Base-by-base conservation (phyloP, 1,284 basidiomycete genomes). In the Thecaphora thlaspeos region DNA sequence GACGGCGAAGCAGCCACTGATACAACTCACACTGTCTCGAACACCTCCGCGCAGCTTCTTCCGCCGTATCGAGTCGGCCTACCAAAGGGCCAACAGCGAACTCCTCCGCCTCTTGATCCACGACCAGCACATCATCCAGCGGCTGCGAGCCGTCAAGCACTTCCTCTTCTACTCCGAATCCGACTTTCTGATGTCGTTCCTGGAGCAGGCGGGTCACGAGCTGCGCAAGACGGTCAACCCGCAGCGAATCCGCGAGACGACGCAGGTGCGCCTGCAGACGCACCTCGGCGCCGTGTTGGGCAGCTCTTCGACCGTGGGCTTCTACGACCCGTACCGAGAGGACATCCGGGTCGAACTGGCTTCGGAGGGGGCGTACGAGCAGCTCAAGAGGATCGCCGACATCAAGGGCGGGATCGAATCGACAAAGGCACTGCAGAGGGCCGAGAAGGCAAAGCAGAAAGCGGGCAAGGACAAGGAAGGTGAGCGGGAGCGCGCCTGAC, bases 391-490 rank as follows among this genome's bases (percentile, higher is more conserved):
- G 22, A 75, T 77, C 39, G 74, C 72, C 15, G 75, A 76, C 50
- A 76, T 71, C 28, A 75, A 75, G 43, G 75, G 75, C n/a, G 72
- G 71, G 1, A 64, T 75, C 30, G 75, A 76, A 39, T 63, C 70
- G 3, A 73, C 75, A 34, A 70, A 70, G 55, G 42, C 43, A 12
- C 42, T 52, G 26, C 38, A 47, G 41, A 40, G 36, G 18, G 43
- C 51, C 34, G 48, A 48, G 42, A 49, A 50, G 47, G 46, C 43
- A 15, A 52, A 41, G 55, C 43, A 41, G 56, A 52, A 42, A 38
- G 22, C 75, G 77, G 44, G 81, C 81, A 55, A 81, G 81, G 23
- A 71, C 70, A 41, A 84, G 80, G 76, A 85, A 46, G 49, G 79
- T 26, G 79, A 80, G 57, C 76, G n/a, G n/a, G n/a, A n/a, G n/a